Evolutionary conservation across 306 rosid species (phyloP).

Genomic region (Malus sylvestris): DNA sequence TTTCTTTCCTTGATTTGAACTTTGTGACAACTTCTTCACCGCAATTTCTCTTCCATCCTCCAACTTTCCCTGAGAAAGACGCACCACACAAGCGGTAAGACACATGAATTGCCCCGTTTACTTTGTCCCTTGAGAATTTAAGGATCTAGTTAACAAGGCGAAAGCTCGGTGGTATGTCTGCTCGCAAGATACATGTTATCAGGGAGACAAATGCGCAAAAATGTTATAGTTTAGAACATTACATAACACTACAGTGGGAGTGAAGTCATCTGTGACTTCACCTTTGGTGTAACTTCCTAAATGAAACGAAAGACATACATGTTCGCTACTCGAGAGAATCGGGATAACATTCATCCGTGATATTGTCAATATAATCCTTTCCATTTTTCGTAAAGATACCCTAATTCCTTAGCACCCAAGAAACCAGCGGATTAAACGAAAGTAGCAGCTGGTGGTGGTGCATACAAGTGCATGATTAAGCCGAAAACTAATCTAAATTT

Average conservation of each 20-base stretch:
- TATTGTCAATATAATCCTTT: background rate
- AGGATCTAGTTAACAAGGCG: background rate
- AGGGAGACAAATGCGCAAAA: background rate
- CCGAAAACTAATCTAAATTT: background rate
- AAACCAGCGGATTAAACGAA: background rate
- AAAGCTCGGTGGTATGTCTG: background rate
- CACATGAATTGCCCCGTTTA: background rate
- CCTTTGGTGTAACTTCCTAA: background rate
- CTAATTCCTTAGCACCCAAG: background rate
- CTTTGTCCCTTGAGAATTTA: background rate
- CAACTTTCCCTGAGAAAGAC: slow-evolving; percentile 56
- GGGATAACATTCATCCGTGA: background rate
- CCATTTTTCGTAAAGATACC: no score
- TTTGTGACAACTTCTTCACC: slow-evolving; percentile 72
- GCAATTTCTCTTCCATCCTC: slow-evolving; percentile 86
- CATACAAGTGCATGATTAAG: background rate
- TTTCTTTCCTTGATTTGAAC: slow-evolving; percentile 77
- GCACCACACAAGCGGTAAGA: slow-evolving; percentile 6
- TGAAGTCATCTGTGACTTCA: background rate
- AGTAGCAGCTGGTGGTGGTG: background rate
- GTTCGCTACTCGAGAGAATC: background rate
- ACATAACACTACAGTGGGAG: background rate
- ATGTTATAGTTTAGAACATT: background rate
- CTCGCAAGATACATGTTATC: background rate
- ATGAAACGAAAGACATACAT: background rate